Percentiles rank a stretch among this genome's conserved stretches.
These are phyloP conservation scores for Rubus idaeus DNA, from an alignment of 306 rosid genomes.

Conservation along the genomic window DNA sequence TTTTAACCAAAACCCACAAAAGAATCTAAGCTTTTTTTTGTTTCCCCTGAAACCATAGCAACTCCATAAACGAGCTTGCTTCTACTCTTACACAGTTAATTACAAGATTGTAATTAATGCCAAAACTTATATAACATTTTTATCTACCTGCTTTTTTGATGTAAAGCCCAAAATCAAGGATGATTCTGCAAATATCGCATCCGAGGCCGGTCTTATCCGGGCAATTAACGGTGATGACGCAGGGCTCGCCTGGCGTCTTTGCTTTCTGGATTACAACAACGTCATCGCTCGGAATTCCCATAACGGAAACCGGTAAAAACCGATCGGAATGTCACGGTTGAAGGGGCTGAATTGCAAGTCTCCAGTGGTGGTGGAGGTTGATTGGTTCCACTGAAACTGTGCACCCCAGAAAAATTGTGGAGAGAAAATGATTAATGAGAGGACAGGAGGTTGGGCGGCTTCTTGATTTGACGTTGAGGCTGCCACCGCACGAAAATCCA, in stretches of 20 bases:
- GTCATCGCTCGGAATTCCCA: constrained; percentile 52
- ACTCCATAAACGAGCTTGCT: no score
- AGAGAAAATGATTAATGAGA: neutral
- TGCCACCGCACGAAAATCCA: constrained; percentile 1
- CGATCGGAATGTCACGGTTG: neutral
- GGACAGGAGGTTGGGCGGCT: neutral
- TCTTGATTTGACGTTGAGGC: neutral
- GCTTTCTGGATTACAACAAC: constrained; percentile 54
- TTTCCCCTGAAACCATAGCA: no score
- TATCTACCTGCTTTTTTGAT: constrained; percentile 63
- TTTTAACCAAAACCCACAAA: neutral
- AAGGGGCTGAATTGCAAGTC: neutral
- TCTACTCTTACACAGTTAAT: no score
- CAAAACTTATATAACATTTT: neutral
- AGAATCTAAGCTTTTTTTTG: neutral
- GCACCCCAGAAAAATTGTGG: neutral
- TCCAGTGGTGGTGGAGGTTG: neutral
- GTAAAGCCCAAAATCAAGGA: constrained; percentile 68
- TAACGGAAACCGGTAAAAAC: constrained; percentile 13
- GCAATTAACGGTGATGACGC: constrained; percentile 63
- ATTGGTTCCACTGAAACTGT: neutral
- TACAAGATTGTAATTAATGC: no score
- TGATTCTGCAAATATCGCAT: constrained; percentile 62
- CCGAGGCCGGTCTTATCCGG: constrained; percentile 77
- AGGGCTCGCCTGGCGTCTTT: constrained; percentile 43